Percentiles rank a stretch among this genome's conserved stretches.
Evolutionary conservation across 2,329 filamentous ascomycete species (phyloP).

Genomic region (Colletotrichum sublineola): DNA sequence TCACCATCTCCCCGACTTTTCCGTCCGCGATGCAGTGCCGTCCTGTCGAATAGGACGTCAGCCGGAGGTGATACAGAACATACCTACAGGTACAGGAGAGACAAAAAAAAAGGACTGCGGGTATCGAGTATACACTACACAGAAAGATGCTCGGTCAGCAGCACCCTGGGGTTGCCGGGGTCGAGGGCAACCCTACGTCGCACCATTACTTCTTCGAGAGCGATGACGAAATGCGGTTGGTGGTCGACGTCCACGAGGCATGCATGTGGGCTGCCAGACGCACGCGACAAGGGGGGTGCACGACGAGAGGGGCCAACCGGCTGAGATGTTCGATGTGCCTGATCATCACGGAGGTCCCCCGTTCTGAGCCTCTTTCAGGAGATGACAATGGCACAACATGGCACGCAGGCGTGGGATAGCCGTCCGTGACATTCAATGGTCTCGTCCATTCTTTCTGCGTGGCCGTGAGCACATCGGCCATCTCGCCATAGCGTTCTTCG

Average conservation of each 20-base stretch:
- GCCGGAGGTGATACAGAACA: conserved; percentile 20
- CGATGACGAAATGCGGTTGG: conserved; percentile 12
- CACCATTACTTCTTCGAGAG: conserved; percentile 25
- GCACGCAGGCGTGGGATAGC: conserved; percentile 3
- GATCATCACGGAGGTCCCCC: conserved; percentile 1
- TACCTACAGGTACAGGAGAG: no score
- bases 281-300: not conserved
- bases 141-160: conserved; percentile 27
- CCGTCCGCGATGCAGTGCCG: conserved; percentile 1
- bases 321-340: conserved; percentile 14
- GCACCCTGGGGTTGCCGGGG: conserved; percentile 2
- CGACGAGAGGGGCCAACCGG: not conserved
- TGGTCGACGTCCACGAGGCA: not conserved
- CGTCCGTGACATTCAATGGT: not conserved
- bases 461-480: conserved; percentile 6
- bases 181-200: not conserved
- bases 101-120: no score
- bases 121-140: no score
- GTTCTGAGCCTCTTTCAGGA: not conserved
- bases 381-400: not conserved
- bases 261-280: not conserved
- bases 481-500: not conserved
- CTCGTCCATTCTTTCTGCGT: not conserved
- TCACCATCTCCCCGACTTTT: not conserved
- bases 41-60: conserved; percentile 6